phyloP scores from a whole-genome alignment of 331 rosid genomes.

The Saraca asoca region DNA sequence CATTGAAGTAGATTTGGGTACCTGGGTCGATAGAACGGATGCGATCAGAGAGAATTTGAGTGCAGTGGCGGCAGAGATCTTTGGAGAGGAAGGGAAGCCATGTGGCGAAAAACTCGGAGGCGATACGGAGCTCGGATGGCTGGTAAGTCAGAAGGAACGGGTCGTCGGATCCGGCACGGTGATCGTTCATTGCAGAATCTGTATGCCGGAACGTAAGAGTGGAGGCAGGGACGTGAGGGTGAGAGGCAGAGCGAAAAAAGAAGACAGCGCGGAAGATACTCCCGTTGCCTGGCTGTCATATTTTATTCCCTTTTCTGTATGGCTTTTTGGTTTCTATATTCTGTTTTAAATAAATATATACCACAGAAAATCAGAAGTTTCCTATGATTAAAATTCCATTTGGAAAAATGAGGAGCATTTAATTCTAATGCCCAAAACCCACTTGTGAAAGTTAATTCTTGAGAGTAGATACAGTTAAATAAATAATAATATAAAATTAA shows the following conservation, averaged over 20 bases:
- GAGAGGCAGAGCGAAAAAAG: neutral
- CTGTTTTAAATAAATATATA: no score
- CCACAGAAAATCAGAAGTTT: no score
- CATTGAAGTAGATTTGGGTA: conserved; percentile 12
- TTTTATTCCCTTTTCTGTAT: no score
- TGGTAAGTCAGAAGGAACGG: conserved; percentile 61
- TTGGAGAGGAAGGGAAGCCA: conserved; percentile 91
- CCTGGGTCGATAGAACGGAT: conserved; percentile 73
- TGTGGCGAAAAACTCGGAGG: conserved; percentile 75
- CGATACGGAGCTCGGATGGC: conserved; percentile 78
- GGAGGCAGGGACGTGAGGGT: neutral
- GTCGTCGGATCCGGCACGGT: conserved; percentile 43
- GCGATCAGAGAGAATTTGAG: conserved; percentile 66
- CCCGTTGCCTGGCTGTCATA: no score
- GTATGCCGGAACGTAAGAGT: conserved; percentile 16
- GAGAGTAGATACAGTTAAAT: no score
- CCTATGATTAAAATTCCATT: no score
- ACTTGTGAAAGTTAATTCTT: no score
- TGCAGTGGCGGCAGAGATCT: conserved; percentile 77
- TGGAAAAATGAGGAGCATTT: no score
- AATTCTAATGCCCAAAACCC: no score
- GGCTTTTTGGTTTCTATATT: no score
- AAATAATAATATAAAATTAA: no score
- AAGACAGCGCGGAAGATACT: no score
- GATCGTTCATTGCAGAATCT: conserved; percentile 47